Base-by-base conservation (phyloP, 2,329 filamentous ascomycete genomes). In the Nemania sp. region DNA sequence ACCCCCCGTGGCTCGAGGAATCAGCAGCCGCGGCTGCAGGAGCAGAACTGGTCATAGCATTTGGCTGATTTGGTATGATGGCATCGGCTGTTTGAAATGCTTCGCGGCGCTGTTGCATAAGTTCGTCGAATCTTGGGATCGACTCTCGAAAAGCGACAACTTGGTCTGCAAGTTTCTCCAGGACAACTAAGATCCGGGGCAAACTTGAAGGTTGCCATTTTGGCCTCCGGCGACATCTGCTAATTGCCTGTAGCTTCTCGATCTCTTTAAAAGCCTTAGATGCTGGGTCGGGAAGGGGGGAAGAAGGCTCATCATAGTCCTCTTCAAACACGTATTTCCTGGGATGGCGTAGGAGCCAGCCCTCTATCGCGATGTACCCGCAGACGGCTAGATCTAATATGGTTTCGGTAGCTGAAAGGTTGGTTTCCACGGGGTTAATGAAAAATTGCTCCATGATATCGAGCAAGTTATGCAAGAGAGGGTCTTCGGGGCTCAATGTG, bases 351-450 rank as follows among this genome's bases (percentile, higher is more conserved):
- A 95, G 83, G 32, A 98, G 83, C 95, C 96, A 99, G n/a, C 92
- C 92, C 76, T 98, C 93, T 13, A 98, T 85, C 22, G 90, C 89
- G 76, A 97, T 91, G 70, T 93, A 92, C 5, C 93, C 92, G 73
- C 96, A 98, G 0, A 92, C 89, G 11, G 92, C 92, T 47, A 99
- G 84, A 72, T 93, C 92, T 29, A 97, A 87, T 51, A 98, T 84
- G 0, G 92, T 88, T 74, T 97, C 93, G 0, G 95, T 98, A 1
- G 98, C 84, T 0, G 92, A 92, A 3, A 99, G 82, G 73, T 99
- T 99, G 2, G 92, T 94, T 73, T 98, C 93, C 2, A 98, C 90
- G 2, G 93, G 91, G 74, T 99, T 99, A 5, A 93, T 87, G 73
- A 98, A 93, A 76, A 98, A 99, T 0, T 86, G 90, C 52, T 91